A percentile compares a stretch with the other conserved stretches of the same genome.
These are phyloP conservation scores for Polychaeton citri DNA, from an alignment of 2,329 filamentous ascomycete genomes.

Conservation along the genomic window DNA sequence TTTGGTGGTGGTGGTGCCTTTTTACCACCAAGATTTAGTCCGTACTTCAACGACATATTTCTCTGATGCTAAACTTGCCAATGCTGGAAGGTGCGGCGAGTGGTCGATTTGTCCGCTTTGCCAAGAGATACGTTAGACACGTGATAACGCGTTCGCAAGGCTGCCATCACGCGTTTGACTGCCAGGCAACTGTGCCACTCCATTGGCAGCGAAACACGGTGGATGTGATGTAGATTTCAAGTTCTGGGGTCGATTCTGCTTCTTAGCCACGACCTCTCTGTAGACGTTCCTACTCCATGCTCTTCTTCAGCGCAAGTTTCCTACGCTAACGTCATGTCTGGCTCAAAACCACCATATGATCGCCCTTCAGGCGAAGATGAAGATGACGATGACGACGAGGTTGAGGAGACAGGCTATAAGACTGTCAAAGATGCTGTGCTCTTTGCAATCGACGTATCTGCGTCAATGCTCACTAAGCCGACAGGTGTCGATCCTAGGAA, in stretches of 20 bases:
- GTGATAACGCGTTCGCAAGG: not conserved
- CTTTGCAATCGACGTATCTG: slow-evolving; percentile 83
- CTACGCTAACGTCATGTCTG: too few relatives aligned
- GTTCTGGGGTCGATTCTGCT: too few relatives aligned
- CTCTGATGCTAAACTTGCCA: not conserved
- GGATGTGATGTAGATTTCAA: too few relatives aligned
- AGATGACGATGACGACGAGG: slow-evolving; percentile 55
- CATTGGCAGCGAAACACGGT: not conserved
- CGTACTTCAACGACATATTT: not conserved
- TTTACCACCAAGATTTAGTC: not conserved
- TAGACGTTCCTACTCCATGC: too few relatives aligned
- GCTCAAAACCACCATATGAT: not conserved
- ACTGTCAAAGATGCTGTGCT: slow-evolving; percentile 94
- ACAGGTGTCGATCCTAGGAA: slow-evolving; percentile 57
- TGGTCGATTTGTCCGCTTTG: not conserved
- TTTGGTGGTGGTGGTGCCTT: not conserved
- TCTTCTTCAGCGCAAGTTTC: too few relatives aligned
- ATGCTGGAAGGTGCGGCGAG: not conserved
- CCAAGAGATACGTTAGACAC: not conserved
- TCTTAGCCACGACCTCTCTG: too few relatives aligned
- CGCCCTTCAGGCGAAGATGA: slow-evolving; percentile 27
- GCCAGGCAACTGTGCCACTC: not conserved
- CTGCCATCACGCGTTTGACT: not conserved
- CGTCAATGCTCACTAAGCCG: slow-evolving; percentile 66
- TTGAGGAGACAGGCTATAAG: slow-evolving; percentile 68